Evolutionary conservation across 1,284 basidiomycete species (phyloP).

Genomic region (Ustilago sp.): DNA sequence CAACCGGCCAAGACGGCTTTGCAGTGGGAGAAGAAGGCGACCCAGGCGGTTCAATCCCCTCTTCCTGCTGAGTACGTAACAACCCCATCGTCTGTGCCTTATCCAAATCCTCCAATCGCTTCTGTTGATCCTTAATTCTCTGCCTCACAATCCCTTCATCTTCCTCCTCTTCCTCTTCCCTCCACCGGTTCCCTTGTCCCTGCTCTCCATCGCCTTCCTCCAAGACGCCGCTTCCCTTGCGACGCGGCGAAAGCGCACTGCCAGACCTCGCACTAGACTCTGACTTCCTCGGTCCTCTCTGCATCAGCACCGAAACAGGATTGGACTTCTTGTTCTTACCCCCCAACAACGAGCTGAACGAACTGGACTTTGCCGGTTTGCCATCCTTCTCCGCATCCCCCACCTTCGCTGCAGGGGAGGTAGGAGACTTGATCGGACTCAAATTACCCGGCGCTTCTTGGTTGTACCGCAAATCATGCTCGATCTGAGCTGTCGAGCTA

Average conservation of each 20-base stretch:
- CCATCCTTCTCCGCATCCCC: background rate
- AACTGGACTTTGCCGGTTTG: background rate
- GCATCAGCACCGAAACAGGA: constrained; percentile 9
- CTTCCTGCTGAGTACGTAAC: constrained; percentile 41
- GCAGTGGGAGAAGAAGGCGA: constrained; percentile 11
- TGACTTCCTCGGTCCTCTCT: constrained; percentile 8
- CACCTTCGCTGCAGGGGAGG: background rate
- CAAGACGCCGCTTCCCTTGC: constrained; percentile 7
- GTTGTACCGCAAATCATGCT: constrained; percentile 34
- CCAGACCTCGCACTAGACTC: constrained; percentile 1
- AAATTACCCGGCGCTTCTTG: constrained; percentile 23
- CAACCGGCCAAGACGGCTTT: constrained; percentile 27
- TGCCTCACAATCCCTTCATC: constrained; percentile 30
- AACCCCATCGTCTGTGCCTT: constrained; percentile 41
- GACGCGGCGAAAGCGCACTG: constrained; percentile 7
- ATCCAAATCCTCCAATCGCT: constrained; percentile 42
- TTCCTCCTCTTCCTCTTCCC: constrained; percentile 32
- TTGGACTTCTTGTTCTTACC: constrained; percentile 6
- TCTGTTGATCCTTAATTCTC: constrained; percentile 37
- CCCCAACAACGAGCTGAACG: constrained; percentile 21
- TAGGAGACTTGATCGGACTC: constrained; percentile 2
- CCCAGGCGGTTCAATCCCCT: constrained; percentile 31
- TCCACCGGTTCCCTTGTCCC: background rate
- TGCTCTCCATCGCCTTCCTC: constrained; percentile 6
- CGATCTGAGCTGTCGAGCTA: constrained; percentile 14